phyloP scores from a whole-genome alignment of 345 rosid species.

The sweet orange (Citrus sinensis) region DVS_A1.0 CM039161.1:3867001-3867500 shows the following conservation, averaged over 20 bases:
- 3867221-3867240: conserved; percentile 98
- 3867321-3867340: conserved; percentile 58
- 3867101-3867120: conserved; percentile 60
- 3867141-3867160: conserved; percentile 83
- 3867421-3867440: background rate
- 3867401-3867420: conserved; percentile 5
- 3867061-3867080: background rate
- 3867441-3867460: background rate
- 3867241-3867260: conserved; percentile 91
- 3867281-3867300: conserved; percentile 97
- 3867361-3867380: conserved; percentile 58
- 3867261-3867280: conserved; percentile 96
- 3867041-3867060: background rate
- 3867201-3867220: conserved; percentile 91
- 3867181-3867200: conserved; percentile 60
- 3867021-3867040: background rate
- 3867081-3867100: background rate
- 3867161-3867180: conserved; percentile 83
- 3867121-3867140: conserved; percentile 91
- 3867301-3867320: conserved; percentile 89
- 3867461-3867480: background rate
- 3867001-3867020: background rate
- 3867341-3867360: conserved; percentile 65
- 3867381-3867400: conserved; percentile 54
- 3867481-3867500: background rate